A percentile compares a stretch with the other conserved stretches of the same genome.
These are phyloP conservation scores for Gyromitra esculenta DNA, from an alignment of 2,329 filamentous ascomycete species.

Conservation along the genomic window DNA sequence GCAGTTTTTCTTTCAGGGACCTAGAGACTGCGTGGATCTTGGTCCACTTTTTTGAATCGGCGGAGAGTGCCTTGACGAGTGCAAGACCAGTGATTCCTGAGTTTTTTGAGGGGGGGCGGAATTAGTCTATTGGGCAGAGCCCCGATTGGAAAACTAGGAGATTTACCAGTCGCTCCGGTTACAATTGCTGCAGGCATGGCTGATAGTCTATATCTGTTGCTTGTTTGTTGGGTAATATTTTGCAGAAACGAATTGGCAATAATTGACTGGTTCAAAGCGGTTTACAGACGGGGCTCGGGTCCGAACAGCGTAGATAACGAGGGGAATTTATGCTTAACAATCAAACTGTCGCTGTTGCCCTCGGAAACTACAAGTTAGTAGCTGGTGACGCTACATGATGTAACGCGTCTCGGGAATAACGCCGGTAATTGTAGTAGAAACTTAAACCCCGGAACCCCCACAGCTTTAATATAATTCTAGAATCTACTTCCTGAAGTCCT, in stretches of 20 bases:
- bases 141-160: background rate
- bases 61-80: slow-evolving; percentile 23
- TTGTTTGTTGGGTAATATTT: background rate
- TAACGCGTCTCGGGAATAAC: background rate
- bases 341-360: background rate
- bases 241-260: background rate
- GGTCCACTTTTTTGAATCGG: slow-evolving; percentile 30
- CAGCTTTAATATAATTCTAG: background rate
- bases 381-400: background rate
- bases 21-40: slow-evolving; percentile 35
- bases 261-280: background rate
- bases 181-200: slow-evolving; percentile 35
- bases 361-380: background rate
- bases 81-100: slow-evolving; percentile 35
- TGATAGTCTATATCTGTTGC: background rate
- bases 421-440: background rate
- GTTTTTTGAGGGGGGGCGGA: background rate
- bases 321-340: background rate
- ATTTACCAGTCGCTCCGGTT: slow-evolving; percentile 40
- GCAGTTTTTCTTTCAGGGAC: slow-evolving; percentile 9
- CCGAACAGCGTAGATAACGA: background rate
- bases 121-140: background rate
- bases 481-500: background rate
- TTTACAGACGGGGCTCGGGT: background rate
- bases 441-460: background rate